These are phyloP conservation scores for Aspergillus taichungensis DNA, from an alignment of 495 filamentous ascomycete species.

Conservation along the genomic window DNA sequence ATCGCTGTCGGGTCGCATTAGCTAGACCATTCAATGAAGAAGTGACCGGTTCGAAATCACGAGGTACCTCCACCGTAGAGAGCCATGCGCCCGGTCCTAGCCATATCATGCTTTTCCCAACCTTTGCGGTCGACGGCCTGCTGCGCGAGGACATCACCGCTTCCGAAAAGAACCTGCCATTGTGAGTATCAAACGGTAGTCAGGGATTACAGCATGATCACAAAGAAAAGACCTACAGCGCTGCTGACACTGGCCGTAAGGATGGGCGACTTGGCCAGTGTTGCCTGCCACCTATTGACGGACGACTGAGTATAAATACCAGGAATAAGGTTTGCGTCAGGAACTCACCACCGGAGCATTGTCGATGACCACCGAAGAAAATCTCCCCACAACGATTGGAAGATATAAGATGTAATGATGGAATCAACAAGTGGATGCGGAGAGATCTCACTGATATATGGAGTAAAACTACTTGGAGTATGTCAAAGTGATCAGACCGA, in stretches of 20 bases:
- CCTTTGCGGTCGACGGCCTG: slow-evolving; percentile 83
- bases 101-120: slow-evolving; percentile 67
- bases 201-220: background rate
- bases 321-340: slow-evolving; percentile 4
- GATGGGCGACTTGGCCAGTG: slow-evolving; percentile 69
- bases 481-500: too few relatives aligned
- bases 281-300: slow-evolving; percentile 71
- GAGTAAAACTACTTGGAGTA: too few relatives aligned
- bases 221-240: slow-evolving; percentile 37
- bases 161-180: slow-evolving; percentile 70
- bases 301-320: slow-evolving; percentile 5
- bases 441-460: too few relatives aligned
- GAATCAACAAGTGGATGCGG: too few relatives aligned
- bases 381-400: too few relatives aligned
- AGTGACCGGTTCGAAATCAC: background rate
- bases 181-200: background rate
- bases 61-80: slow-evolving; percentile 75
- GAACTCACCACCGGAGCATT: slow-evolving; percentile 42
- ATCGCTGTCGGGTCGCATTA: slow-evolving; percentile 43
- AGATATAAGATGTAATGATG: too few relatives aligned
- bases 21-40: slow-evolving; percentile 1
- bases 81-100: slow-evolving; percentile 81
- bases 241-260: slow-evolving; percentile 86
- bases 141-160: slow-evolving; percentile 88
- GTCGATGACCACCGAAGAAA: slow-evolving; percentile 1